These are phyloP conservation scores for Ambrosiella beaveri DNA, from an alignment of 2,329 filamentous ascomycete species.

Conservation along the genomic window DNA sequence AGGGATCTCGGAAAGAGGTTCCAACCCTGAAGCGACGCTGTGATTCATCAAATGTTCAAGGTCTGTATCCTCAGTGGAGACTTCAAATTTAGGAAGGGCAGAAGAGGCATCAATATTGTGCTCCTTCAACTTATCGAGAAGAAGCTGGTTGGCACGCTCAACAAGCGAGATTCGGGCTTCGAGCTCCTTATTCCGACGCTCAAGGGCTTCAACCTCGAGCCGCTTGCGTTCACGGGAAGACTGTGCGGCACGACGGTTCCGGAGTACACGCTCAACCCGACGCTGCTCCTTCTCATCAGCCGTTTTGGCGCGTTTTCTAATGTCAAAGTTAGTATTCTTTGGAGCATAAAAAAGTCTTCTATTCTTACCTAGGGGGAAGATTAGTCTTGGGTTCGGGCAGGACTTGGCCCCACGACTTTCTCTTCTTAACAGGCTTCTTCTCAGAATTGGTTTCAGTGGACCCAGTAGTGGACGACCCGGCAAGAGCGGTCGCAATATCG, in stretches of 20 bases:
- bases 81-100: conserved; percentile 27
- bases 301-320: conserved; percentile 89
- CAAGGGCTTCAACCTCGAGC: conserved; percentile 69
- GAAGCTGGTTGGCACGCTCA: conserved; percentile 32
- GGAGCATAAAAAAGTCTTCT: not conserved
- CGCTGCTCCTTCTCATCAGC: conserved; percentile 98
- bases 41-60: too few species aligned
- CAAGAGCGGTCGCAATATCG: conserved; percentile 11
- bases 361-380: conserved; percentile 63
- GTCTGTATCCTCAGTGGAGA: conserved; percentile 24
- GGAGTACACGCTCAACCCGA: conserved; percentile 88
- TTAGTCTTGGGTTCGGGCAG: conserved; percentile 94
- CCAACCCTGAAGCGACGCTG: too few species aligned
- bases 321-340: not conserved
- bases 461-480: conserved; percentile 13
- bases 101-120: conserved; percentile 26
- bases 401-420: conserved; percentile 97
- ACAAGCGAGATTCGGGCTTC: conserved; percentile 44
- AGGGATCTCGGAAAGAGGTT: conserved; percentile 38
- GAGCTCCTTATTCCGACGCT: conserved; percentile 55
- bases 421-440: conserved; percentile 74
- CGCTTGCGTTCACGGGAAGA: conserved; percentile 91
- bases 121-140: conserved; percentile 34
- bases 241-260: conserved; percentile 89
- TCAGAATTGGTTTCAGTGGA: conserved; percentile 22